Evolutionary conservation across 2,329 filamentous ascomycete genomes (phyloP), one percentile per base, ranked within the genome.

Genomic region (Colletotrichum salicis): DNA sequence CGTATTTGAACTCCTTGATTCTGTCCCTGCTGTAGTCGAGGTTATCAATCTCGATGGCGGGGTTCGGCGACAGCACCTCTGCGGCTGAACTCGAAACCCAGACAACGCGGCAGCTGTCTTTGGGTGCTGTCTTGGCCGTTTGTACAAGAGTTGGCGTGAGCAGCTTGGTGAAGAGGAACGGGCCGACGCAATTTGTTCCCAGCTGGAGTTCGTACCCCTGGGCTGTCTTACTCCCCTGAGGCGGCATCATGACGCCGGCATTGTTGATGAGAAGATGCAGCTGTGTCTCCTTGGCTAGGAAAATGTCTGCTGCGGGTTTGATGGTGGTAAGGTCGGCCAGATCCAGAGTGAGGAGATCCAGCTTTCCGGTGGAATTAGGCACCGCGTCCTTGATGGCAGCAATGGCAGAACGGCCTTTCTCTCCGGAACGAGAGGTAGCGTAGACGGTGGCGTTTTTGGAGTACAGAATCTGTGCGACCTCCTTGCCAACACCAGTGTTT

Each of bases 401-500:
- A 57, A 90, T 86, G 51, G 86, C 86, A 0, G 77, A 72, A 3
- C 78, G 77, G 13, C 81, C 86, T 72, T 86, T 87, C n/a, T 82
- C 77, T 41, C 81, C 75, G 4, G 79, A 84, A 35, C 88, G 86
- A 3, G 84, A 84, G 5, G 87, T 87, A 31, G 89, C 77, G 77
- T 89, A 90, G n/a, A 91, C 85, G 1, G 81, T 88, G 45, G 82
- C 88, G 66, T 88, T 86, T 45, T 82, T 84, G 13, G 80, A 77
- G 77, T 90, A 91, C 12, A 91, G 81, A 3, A 91, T 83, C 51
- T 84, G 83, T 37, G 81, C 81, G 24, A 90, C 81, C 74, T 89
- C 86, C 52, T 84, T 83, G 11, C 88, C 88, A 7, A 89, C 81
- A 81, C 81, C 81, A 0, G 80, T 79, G 74, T 83, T 82, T 66